A percentile compares a stretch with the other conserved stretches of the same genome.
phyloP scores from a whole-genome alignment of 768 basidiomycete genomes.

The Xanthoconium stramineum region DNA sequence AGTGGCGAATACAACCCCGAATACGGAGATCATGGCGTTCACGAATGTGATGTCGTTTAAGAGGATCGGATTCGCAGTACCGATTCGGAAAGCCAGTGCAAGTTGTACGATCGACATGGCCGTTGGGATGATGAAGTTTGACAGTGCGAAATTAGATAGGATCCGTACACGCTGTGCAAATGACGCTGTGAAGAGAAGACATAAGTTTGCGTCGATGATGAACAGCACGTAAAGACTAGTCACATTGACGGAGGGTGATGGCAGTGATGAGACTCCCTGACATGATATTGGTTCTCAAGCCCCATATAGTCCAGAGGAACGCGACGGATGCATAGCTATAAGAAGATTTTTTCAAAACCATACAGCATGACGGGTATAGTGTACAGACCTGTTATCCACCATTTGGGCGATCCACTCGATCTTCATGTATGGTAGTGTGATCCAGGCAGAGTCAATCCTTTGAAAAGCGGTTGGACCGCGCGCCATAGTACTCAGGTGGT shows the following conservation, averaged over 20 bases:
- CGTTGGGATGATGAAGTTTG: constrained; percentile 28
- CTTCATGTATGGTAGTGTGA: constrained; percentile 24
- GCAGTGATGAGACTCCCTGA: background rate
- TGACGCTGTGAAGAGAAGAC: constrained; percentile 3
- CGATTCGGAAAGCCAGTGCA: constrained; percentile 17
- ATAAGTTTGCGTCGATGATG: background rate
- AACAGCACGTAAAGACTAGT: background rate
- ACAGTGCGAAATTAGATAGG: constrained; percentile 23
- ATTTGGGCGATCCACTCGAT: constrained; percentile 29
- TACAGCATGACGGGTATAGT: background rate
- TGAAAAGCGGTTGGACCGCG: background rate
- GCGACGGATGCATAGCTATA: constrained; percentile 22
- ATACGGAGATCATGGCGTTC: constrained; percentile 4
- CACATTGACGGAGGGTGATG: background rate
- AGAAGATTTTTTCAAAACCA: constrained; percentile 6
- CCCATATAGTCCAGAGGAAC: constrained; percentile 22
- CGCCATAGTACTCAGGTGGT: background rate
- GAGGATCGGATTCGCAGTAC: background rate
- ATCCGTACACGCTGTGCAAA: constrained; percentile 15
- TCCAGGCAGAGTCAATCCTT: constrained; percentile 7
- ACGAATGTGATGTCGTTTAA: background rate
- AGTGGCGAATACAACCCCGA: constrained; percentile 12
- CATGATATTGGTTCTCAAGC: background rate
- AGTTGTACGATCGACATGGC: constrained; percentile 26
- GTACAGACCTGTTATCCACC: constrained; percentile 24